Percentiles rank a stretch among this genome's conserved stretches.
These are phyloP conservation scores for Pestalotiopsis sp. DNA, from an alignment of 2,329 filamentous ascomycete species.

Conservation along the genomic window DNA sequence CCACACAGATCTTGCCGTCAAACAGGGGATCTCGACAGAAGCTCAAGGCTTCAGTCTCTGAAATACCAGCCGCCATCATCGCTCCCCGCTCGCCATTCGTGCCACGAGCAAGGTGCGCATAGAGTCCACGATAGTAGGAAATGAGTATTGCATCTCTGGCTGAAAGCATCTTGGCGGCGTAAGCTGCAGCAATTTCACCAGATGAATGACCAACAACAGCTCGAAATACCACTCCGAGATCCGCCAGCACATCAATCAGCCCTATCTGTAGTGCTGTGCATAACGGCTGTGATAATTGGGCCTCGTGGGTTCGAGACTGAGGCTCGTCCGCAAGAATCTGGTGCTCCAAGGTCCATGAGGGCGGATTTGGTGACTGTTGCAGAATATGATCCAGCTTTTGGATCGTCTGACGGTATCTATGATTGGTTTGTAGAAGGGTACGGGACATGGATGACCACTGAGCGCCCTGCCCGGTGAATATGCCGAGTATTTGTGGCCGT, in stretches of 20 bases:
- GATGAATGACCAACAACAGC: conserved; percentile 33
- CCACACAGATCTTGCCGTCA: conserved; percentile 25
- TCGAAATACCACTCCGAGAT: conserved; percentile 28
- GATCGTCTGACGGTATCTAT: conserved; percentile 36
- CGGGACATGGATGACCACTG: conserved; percentile 38
- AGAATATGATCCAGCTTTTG: conserved; percentile 33
- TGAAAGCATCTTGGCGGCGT: conserved; percentile 30
- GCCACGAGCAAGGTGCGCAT: conserved; percentile 25
- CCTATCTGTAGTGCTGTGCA: conserved; percentile 58
- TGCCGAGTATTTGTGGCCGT: conserved; percentile 29
- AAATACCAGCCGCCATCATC: conserved; percentile 30
- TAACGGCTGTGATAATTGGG: conserved; percentile 50
- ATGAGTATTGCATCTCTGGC: conserved; percentile 31
- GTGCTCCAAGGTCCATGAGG: conserved; percentile 35
- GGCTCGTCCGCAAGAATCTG: conserved; percentile 33
- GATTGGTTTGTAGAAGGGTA: conserved; percentile 29
- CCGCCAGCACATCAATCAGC: conserved; percentile 36
- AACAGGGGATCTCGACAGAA: conserved; percentile 26
- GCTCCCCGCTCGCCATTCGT: conserved; percentile 26
- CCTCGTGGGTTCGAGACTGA: conserved; percentile 34
- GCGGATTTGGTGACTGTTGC: conserved; percentile 22
- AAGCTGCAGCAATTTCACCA: conserved; percentile 35
- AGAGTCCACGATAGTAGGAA: conserved; percentile 31
- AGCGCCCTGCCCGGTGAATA: conserved; percentile 40
- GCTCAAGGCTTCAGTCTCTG: conserved; percentile 25